These are phyloP conservation scores for Thermothelomyces thermophilus DNA, from an alignment of 2,329 filamentous ascomycete species.

Conservation along the genomic window DNA sequence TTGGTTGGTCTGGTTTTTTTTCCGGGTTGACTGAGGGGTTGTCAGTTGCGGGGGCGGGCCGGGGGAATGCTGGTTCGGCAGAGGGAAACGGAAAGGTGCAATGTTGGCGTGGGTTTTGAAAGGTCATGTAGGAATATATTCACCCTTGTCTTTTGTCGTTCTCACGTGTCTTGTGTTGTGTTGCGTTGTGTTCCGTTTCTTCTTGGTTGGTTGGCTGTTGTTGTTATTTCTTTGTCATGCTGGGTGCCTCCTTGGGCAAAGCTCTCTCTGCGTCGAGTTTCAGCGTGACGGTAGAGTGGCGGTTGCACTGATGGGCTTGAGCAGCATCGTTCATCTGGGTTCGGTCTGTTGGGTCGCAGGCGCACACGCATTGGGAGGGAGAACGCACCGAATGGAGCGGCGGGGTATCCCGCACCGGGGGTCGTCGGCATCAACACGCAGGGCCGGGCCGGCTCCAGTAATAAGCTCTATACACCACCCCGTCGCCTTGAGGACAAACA, in stretches of 20 bases:
- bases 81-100: constrained; percentile 9
- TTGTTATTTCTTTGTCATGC: neutral
- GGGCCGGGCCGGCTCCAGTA: too few relatives aligned
- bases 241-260: too few relatives aligned
- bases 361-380: too few relatives aligned
- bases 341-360: too few relatives aligned
- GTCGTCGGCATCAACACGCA: neutral
- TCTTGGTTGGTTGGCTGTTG: neutral
- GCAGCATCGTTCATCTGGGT: neutral
- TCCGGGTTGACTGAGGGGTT: neutral
- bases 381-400: too few relatives aligned
- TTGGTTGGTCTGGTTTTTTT: constrained; percentile 5
- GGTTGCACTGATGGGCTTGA: neutral
- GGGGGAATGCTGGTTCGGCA: neutral
- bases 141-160: constrained; percentile 11
- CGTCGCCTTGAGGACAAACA: too few relatives aligned
- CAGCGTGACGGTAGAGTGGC: too few relatives aligned
- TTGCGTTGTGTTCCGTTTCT: neutral
- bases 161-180: constrained; percentile 1
- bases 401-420: too few relatives aligned
- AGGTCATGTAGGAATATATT: constrained; percentile 27
- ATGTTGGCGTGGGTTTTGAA: constrained; percentile 12
- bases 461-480: too few relatives aligned
- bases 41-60: neutral
- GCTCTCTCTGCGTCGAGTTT: too few relatives aligned